These are phyloP conservation scores for Nowakowskiella sp. DNA, from an alignment of 192 early-diverging fungal genomes.

Conservation along the genomic window DNA sequence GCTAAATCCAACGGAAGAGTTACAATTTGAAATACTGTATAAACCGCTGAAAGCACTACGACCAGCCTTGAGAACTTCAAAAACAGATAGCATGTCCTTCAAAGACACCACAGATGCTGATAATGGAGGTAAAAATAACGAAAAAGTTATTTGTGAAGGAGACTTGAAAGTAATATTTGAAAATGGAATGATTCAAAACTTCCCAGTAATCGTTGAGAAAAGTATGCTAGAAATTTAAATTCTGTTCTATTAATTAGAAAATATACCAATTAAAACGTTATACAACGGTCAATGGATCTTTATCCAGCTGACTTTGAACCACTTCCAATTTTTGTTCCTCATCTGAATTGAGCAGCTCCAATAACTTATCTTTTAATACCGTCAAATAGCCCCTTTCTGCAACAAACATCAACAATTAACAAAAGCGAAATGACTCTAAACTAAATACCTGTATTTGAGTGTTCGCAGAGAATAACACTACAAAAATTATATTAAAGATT, in stretches of 20 bases:
- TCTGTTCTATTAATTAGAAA: constrained; percentile 5
- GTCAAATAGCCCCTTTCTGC: constrained; percentile 76
- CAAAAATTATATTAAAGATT: neutral
- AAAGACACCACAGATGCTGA: too few relatives aligned
- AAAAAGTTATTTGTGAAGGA: too few relatives aligned
- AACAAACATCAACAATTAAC: neutral
- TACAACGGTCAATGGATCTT: constrained; percentile 63
- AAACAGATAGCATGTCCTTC: too few relatives aligned
- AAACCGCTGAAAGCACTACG: too few relatives aligned
- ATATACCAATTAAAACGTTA: constrained; percentile 32
- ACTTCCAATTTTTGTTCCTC: constrained; percentile 45
- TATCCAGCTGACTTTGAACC: constrained; percentile 61
- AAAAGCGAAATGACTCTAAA: neutral
- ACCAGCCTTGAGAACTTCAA: too few relatives aligned
- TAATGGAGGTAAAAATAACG: too few relatives aligned
- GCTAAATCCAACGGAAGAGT: too few relatives aligned
- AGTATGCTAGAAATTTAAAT: constrained; percentile 4
- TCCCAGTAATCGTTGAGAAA: constrained; percentile 32
- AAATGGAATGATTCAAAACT: constrained; percentile 31
- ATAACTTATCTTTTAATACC: constrained; percentile 54
- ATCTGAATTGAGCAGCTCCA: constrained; percentile 38
- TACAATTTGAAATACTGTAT: too few relatives aligned
- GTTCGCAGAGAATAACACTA: constrained; percentile 81
- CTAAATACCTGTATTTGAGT: constrained; percentile 63
- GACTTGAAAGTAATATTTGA: constrained; percentile 23